Evolutionary conservation across 2,329 filamentous ascomycete genomes (phyloP), one percentile per base, ranked within the genome.

Genomic region (Colletotrichum endophyticum): DNA sequence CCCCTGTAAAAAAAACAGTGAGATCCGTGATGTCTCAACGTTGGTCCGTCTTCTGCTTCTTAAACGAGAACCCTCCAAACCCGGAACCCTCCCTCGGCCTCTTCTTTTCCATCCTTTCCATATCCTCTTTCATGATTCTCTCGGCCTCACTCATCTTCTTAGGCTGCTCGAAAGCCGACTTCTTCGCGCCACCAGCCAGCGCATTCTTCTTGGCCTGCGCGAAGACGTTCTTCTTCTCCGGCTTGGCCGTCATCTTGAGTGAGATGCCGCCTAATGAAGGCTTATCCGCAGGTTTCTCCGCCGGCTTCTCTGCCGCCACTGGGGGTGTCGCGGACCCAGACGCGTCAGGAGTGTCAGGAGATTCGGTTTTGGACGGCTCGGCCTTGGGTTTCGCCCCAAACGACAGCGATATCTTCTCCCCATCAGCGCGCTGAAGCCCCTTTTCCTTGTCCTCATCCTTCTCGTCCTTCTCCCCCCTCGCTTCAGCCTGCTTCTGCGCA

Each of bases 81-180:
- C 89, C 88, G 2, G 84, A 84, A 6, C 82, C 82, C 12, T 88
- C 89, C 64, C 91, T 87, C 39, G 88, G 85, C 72, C 93, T 88
- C 82, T 95, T 96, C 78, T 90, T 89, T 80, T 95, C 94, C 84
- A 95, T 96, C 78, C 90, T 88, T 80, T 95, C 94, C 84, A 95
- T 89, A 82, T 96, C 94, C 80, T 95, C 94, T 84, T 94, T 95
- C 96, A 98, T 98, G 81, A 97, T 98, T 70, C 94, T 91, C 85
- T 96, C 95, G 5, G 93, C 94, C 82, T 98, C 95, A 81, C 94
- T 96, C 91, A 98, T 96, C 81, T 95, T 97, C 88, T 95, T 95
- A 3, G 92, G 93, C 71, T 90, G 90, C 77, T 92, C 92, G 13
- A 88, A 89, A 36, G 86, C 80, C 1, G 84, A 78, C 83, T 95